Evolutionary conservation across 1,284 basidiomycete genomes (phyloP), one percentile per base, ranked within the genome.

Genomic region (Ustilago hordei): DNA sequence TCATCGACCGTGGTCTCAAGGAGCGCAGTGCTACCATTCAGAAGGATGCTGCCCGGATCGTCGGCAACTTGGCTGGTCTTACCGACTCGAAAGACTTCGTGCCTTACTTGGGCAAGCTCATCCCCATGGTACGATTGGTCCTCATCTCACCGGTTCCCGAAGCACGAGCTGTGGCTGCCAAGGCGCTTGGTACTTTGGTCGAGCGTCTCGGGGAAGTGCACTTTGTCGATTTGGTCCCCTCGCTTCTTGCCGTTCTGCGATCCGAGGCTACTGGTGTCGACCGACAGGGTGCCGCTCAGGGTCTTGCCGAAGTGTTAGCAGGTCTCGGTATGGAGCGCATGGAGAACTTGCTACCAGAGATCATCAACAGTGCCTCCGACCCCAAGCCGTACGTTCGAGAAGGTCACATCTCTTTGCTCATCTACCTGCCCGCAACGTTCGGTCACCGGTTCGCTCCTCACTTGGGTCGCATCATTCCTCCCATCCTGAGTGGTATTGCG

Each of bases 391-490:
- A 95, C 60, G 94, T 99, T 45, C 91, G 95, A 59, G 97, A 99
- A 89, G 97, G 97, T 31, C 98, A 98, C 89, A 98, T 99, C 91
- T 98, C 95, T 2, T 88, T 99, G 31, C 91, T 99, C 56, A 95
- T 99, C 38, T 99, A 93, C 88, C 88, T 99, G 11, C 97, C 97
- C 1, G 92, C 95, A 2, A 99, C 96, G 0, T 99, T 99, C 81
- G 97, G 97, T 28, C 65, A 78, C 55, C 92, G 96, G 56, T 99
- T 99, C 90, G 92, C 95, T 70, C 96, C 95, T 4, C 95, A 99
- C 87, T 89, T 99, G 17, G 93, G 94, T 8, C 93, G 95, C 86
- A 97, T 99, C 84, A 94, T 99, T 59, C 89, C 92, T 9, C 97
- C 96, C 0, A 97, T 99, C 81, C 89, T 99, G 55, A 91, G 91